Base-by-base conservation (phyloP, 805 yeast genomes). In the Barnettozyma wickerhamii region DNA sequence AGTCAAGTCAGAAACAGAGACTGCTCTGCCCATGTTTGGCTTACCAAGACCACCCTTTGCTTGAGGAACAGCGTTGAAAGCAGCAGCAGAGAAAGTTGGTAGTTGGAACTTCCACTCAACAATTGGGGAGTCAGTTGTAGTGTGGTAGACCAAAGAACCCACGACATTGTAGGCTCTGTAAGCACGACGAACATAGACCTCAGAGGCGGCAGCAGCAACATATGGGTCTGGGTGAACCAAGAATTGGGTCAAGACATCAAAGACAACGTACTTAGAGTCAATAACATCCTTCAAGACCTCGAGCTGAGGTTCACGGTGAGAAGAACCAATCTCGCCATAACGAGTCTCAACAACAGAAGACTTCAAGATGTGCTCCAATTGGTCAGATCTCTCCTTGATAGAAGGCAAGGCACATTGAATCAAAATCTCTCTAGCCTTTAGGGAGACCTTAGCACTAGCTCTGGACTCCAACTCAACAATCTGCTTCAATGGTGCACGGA, bases 351-450 rank as follows among this genome's bases (percentile, higher is more conserved):
- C 85, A 36, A 93, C 98, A 28, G 96, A 81, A 9, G 95, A 79
- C 64, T 88, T 81, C 65, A 93, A 75, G 55, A 93, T 93, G 63
- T 91, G 97, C 69, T 95, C 98, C 59, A 93, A 76, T 70, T 95
- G 99, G 63, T 91, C 97, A 24, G 95, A 83, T 70, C 98, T 81
- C 68, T 93, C 99, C 64, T 86, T 81, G 48, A 89, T 82, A 4
- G 98, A 89, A 29, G 99, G 99, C 67, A 93, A 74, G 23, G 98
- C 88, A 63, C 97, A 93, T 72, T 90, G 96, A 56, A 93, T 93
- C 56, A 93, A 76, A 45, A 95, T 84, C 68, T 95, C 99, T 62
- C 98, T 81, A 2, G 98, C 97, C 65, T 87, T 89, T 59, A 93
- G 72, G 20, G 96, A 87, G 37, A 91, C 97, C 71, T 90, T 91